Percentiles rank a stretch among this genome's conserved stretches.
These are phyloP conservation scores for Castanea sativa DNA, from an alignment of 306 rosid species.

Conservation along the genomic window DNA sequence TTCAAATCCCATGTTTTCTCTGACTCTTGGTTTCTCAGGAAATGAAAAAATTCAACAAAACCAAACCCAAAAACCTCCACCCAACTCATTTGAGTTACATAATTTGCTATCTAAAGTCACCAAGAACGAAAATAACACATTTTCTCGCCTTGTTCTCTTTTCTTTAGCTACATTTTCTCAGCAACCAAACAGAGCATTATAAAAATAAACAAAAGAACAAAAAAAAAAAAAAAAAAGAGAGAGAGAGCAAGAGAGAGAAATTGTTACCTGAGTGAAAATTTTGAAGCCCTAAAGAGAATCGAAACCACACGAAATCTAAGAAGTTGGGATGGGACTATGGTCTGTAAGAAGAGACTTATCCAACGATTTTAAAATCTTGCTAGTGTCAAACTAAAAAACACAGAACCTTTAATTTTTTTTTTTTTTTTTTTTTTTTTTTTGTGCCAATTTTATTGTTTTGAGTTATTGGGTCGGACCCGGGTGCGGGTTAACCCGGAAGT, in stretches of 20 bases:
- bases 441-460: neutral
- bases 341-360: constrained; percentile 14
- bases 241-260: constrained; percentile 5
- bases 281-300: constrained; percentile 9
- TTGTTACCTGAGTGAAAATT: constrained; percentile 29
- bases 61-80: neutral
- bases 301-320: constrained; percentile 24
- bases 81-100: neutral
- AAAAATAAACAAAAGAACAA: neutral
- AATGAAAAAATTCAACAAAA: constrained; percentile 13
- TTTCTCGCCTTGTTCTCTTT: neutral
- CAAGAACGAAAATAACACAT: neutral
- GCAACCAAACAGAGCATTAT: constrained; percentile 19
- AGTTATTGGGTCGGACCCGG: neutral
- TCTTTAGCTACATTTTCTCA: constrained; percentile 18
- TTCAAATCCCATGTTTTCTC: neutral
- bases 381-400: neutral
- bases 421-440: neutral
- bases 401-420: neutral
- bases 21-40: neutral
- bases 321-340: neutral
- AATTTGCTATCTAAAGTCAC: neutral
- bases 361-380: neutral
- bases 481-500: neutral
- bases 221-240: neutral